Evolutionary conservation across 2,329 filamentous ascomycete species (phyloP).

Genomic region (Thelonectria blattea): DNA sequence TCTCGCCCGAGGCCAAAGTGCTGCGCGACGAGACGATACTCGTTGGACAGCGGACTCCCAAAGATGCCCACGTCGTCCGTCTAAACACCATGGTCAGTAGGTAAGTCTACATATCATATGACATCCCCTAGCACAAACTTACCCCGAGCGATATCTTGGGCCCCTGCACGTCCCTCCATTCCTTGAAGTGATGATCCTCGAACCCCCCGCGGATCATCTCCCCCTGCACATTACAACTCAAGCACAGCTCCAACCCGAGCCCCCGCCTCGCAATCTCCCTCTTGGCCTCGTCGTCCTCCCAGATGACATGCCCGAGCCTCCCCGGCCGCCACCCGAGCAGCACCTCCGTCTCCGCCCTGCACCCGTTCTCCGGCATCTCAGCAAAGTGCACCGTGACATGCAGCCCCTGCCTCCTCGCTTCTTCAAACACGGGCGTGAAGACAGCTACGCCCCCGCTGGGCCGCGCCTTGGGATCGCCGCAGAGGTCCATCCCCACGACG

Average conservation of each 20-base stretch:
- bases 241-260: conserved; percentile 75
- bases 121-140: conserved; percentile 46
- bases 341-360: conserved; percentile 64
- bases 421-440: conserved; percentile 64
- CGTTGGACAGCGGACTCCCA: conserved; percentile 75
- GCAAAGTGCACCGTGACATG: conserved; percentile 80
- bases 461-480: conserved; percentile 68
- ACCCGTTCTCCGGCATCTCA: conserved; percentile 65
- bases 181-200: conserved; percentile 77
- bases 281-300: conserved; percentile 68
- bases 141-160: conserved; percentile 72
- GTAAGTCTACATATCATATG: neutral
- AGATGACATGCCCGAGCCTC: conserved; percentile 79
- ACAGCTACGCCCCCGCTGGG: conserved; percentile 63
- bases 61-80: conserved; percentile 88
- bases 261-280: conserved; percentile 56
- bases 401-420: conserved; percentile 61
- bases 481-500: conserved; percentile 79
- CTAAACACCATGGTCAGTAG: conserved; percentile 47
- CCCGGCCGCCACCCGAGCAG: conserved; percentile 71
- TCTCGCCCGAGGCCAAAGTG: conserved; percentile 65
- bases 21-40: conserved; percentile 74
- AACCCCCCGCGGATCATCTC: conserved; percentile 72
- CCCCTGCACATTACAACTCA: conserved; percentile 82
- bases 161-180: conserved; percentile 67